Conservation (phyloP, 805 yeast species). For the Candida pseudoglaebosa region DNA sequence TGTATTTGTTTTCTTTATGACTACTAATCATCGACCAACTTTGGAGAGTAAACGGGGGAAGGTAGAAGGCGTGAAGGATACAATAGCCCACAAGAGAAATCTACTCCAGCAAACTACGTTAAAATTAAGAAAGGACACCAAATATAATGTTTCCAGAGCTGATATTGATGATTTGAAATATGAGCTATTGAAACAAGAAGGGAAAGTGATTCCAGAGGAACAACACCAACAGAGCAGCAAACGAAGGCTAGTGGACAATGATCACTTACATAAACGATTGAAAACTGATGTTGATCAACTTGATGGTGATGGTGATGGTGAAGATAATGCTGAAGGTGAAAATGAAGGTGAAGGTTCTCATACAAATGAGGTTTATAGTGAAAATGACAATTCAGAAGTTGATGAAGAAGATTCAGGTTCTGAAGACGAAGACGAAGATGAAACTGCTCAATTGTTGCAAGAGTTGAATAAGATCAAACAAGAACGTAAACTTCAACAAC, state of each 20-base stretch:
- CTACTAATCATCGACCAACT: conserved; percentile 43
- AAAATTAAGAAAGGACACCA: conserved; percentile 28
- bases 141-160: conserved; percentile 3
- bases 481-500: conserved; percentile 11
- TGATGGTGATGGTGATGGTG: conserved; percentile 1
- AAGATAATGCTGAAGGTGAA: background rate
- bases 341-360: conserved; percentile 3
- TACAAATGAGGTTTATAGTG: too few species aligned
- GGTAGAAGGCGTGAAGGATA: conserved; percentile 23
- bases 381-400: conserved; percentile 1
- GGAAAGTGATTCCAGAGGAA: background rate
- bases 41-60: conserved; percentile 39
- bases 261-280: background rate
- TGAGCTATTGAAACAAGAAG: conserved; percentile 10
- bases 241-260: background rate
- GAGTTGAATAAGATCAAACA: conserved; percentile 18
- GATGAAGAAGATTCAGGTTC: conserved; percentile 9
- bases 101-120: conserved; percentile 28
- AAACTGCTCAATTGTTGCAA: conserved; percentile 13
- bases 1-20: conserved; percentile 18
- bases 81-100: conserved; percentile 33
- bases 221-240: background rate
- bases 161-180: conserved; percentile 23
- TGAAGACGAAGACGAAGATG: conserved; percentile 14
- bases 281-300: background rate